Evolutionary conservation across 768 basidiomycete species (phyloP).

Genomic region (Tulasnella sp.): DNA sequence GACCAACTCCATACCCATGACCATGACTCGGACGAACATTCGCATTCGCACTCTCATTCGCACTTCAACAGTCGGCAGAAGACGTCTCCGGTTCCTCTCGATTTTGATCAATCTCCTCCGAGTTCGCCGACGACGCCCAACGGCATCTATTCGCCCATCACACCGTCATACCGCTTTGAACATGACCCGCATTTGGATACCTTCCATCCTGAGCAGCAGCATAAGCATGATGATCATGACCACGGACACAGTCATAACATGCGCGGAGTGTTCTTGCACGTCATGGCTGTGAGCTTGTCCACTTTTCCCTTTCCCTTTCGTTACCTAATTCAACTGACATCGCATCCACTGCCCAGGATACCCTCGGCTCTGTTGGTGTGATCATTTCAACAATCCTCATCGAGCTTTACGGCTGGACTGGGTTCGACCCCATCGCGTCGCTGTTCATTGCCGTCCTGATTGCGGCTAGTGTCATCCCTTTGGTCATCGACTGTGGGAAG

Average conservation of each 20-base stretch:
- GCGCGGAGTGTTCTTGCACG: constrained; percentile 89
- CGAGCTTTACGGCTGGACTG: constrained; percentile 94
- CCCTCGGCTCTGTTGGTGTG: constrained; percentile 93
- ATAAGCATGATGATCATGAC: constrained; percentile 29
- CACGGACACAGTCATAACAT: constrained; percentile 96
- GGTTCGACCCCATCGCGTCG: constrained; percentile 96
- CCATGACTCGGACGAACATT: constrained; percentile 13
- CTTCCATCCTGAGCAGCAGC: constrained; percentile 19
- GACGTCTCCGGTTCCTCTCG: not conserved
- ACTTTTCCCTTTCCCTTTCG: not conserved
- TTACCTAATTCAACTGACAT: not conserved
- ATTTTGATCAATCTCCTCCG: not conserved
- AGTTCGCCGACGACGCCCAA: not conserved
- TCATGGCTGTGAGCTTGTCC: constrained; percentile 64
- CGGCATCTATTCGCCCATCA: constrained; percentile 35
- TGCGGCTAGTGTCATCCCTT: constrained; percentile 87
- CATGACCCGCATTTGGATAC: constrained; percentile 38
- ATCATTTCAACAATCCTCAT: constrained; percentile 97
- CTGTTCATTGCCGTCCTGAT: constrained; percentile 93
- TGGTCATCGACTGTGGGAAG: constrained; percentile 87
- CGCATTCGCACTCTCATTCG: constrained; percentile 14
- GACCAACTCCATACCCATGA: not conserved
- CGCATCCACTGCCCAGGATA: constrained; percentile 46
- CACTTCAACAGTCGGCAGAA: not conserved
- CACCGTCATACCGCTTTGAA: constrained; percentile 49